Base-by-base conservation (phyloP, 2,329 filamentous ascomycete species). In the Chaetomiaceae sp. region DNA sequence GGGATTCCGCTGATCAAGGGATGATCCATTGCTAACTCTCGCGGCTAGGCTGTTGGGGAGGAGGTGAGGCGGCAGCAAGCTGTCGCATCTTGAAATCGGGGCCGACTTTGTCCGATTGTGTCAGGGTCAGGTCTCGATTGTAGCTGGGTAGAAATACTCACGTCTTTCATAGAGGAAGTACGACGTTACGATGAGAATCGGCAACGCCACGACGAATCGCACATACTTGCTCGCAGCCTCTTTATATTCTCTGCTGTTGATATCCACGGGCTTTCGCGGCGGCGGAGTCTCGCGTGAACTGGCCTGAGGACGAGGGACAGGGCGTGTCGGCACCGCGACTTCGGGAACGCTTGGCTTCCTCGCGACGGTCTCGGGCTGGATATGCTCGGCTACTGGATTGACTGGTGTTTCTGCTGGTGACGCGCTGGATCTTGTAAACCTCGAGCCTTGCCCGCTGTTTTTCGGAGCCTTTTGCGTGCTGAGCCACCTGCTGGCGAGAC, bases 181-280 rank as follows among this genome's bases (percentile, higher is more conserved):
- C 19, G 77, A 79, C 21, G 75, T 77, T 44, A 82, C 77, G 13
- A 81, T 54, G 4, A 80, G 58, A 27, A 82, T 72, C 2, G 78
- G 78, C 64, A 79, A 58, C 20, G 74, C 76, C 48, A 81, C 70
- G 57, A 82, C 75, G 7, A 70, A 54, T 19, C 67, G 65, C 3
- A 70, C 64, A 68, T 74, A 79, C 58, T 70, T 73, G 51, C 73
- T 62, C 48, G 71, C 68, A 25, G 73, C 70, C 33, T 60, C 58
- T 48, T 73, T 70, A 60, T 75, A 78, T 38, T 71, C 69, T 33
- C 67, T 62, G 50, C 68, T 70, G 19, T 63, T 63, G 0, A 59
- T 58, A 43, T 69, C 65, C 40, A 66, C 51, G 23, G 53, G 59
- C 27, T 57, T 62, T 20, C 44, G 53, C 4, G 40, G 31, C n/a